These are phyloP conservation scores for Pseudogymnoascus sp. DNA, from an alignment of 2,329 filamentous ascomycete genomes.

Conservation along the genomic window DNA sequence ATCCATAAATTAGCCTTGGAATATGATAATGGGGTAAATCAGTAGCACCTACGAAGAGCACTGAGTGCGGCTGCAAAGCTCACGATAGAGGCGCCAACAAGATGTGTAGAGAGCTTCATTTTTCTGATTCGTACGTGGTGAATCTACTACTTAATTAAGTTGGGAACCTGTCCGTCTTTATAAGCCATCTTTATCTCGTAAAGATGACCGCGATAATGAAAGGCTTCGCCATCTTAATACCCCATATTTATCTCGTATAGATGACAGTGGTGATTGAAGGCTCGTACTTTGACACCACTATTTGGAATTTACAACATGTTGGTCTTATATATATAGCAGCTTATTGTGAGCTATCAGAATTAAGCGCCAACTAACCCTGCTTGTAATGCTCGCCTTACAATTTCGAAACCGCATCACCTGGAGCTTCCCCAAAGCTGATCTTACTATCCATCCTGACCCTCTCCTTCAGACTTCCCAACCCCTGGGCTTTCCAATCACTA, in stretches of 20 bases:
- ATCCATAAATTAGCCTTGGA: neutral
- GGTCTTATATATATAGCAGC: neutral
- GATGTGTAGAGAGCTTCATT: neutral
- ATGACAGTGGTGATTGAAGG: neutral
- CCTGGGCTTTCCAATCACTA: neutral
- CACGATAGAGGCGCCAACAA: neutral
- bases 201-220: neutral
- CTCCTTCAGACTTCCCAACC: neutral
- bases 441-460: neutral
- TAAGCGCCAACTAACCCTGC: neutral
- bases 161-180: neutral
- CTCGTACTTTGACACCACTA: neutral
- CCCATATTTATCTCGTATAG: neutral
- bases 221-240: neutral
- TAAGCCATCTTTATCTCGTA: neutral
- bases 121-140: neutral
- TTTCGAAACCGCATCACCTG: neutral
- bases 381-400: neutral
- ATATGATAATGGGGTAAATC: neutral
- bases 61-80: neutral
- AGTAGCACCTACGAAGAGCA: neutral
- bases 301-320: neutral
- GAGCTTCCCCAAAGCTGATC: slow-evolving; percentile 3
- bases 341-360: neutral
- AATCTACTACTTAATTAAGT: neutral